phyloP scores from a whole-genome alignment of 2,329 filamentous ascomycete genomes.

The Sclerotinia spermophila region DNA sequence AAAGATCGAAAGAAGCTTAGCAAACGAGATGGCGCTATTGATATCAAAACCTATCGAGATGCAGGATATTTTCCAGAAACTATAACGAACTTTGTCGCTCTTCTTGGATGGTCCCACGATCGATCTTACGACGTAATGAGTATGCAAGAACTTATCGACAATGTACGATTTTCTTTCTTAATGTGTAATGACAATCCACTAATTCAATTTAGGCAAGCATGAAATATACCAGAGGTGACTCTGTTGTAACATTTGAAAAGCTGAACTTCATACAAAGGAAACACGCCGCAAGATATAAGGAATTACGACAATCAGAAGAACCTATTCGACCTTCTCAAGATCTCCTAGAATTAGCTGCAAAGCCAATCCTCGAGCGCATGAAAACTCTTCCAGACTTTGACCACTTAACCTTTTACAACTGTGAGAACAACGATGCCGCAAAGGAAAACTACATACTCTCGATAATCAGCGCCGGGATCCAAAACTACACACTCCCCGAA shows the following conservation, averaged over 20 bases:
- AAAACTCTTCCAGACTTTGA: constrained; percentile 8
- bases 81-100: constrained; percentile 75
- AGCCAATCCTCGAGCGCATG: constrained; percentile 30
- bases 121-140: constrained; percentile 66
- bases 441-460: constrained; percentile 52
- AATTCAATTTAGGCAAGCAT: constrained; percentile 60
- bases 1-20: constrained; percentile 72
- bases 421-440: constrained; percentile 33
- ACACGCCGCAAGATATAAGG: constrained; percentile 44
- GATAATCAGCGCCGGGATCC: constrained; percentile 44
- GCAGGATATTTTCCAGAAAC: constrained; percentile 60
- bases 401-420: constrained; percentile 21
- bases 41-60: constrained; percentile 55
- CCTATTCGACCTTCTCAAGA: constrained; percentile 26
- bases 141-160: constrained; percentile 65
- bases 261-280: constrained; percentile 73
- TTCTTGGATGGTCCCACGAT: constrained; percentile 78
- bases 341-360: constrained; percentile 32
- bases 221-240: constrained; percentile 88
- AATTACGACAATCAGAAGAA: constrained; percentile 12
- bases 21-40: constrained; percentile 71
- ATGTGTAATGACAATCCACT: not conserved
- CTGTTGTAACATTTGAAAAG: constrained; percentile 76
- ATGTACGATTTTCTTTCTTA: constrained; percentile 46
- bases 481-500: constrained; percentile 53